A percentile compares a stretch with the other conserved stretches of the same genome.
Evolutionary conservation across 169 alveolate genomes (phyloP).

Genomic region (Blepharisma undulans): DNA sequence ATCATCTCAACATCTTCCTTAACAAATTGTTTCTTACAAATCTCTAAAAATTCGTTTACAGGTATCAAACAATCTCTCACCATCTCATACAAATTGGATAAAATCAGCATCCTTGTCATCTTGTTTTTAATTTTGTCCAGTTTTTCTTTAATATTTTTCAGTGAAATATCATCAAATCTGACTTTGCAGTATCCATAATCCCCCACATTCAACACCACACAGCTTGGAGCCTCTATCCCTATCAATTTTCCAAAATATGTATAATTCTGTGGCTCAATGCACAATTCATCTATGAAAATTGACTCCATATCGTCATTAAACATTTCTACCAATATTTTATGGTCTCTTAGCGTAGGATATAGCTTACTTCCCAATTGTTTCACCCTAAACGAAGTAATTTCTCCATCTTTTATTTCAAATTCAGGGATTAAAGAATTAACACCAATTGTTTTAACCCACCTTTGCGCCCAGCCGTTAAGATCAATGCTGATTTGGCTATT

Average conservation of each 20-base stretch:
- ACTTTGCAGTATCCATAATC: not conserved
- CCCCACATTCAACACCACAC: not conserved
- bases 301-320: not conserved
- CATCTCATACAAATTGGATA: not conserved
- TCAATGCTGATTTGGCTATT: not conserved
- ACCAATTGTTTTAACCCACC: conserved; percentile 21
- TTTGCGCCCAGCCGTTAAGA: not conserved
- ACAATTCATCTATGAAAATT: too few relatives aligned
- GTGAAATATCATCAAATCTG: not conserved
- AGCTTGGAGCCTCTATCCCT: not conserved
- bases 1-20: not conserved
- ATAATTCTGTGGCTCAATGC: not conserved
- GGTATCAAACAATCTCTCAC: conserved; percentile 14
- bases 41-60: not conserved
- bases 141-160: not conserved
- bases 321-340: not conserved
- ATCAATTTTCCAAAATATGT: not conserved
- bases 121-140: not conserved
- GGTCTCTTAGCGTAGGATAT: not conserved
- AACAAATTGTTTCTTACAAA: not conserved
- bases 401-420: not conserved
- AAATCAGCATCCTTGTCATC: not conserved
- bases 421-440: not conserved
- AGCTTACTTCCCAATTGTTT: not conserved
- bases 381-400: not conserved